Evolutionary conservation across 1,284 basidiomycete species (phyloP).

Genomic region (Puccinia polysora): DNA sequence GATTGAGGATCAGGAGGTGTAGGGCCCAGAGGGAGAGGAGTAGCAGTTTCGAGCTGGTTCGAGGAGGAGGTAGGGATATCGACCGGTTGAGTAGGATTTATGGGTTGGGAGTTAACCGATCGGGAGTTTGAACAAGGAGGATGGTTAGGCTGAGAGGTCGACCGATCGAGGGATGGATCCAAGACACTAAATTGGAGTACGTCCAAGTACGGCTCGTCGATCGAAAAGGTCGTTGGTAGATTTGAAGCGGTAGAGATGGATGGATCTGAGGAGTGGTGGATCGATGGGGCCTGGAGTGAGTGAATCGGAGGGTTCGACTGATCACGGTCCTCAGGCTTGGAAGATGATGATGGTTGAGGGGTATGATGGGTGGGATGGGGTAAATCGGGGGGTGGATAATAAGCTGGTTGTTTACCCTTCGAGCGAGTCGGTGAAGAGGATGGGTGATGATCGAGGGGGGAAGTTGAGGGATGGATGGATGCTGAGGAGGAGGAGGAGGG

Average conservation of each 20-base stretch:
- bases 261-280: not conserved
- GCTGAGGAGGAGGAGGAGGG: not conserved
- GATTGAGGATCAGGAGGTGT: not conserved
- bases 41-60: not conserved
- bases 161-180: not conserved
- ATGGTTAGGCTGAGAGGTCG: not conserved
- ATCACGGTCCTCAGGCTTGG: not conserved
- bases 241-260: not conserved
- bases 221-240: too few relatives aligned
- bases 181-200: too few relatives aligned
- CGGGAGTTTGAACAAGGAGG: not conserved
- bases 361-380: not conserved
- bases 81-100: constrained; percentile 3
- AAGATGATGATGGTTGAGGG: not conserved
- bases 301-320: too few relatives aligned
- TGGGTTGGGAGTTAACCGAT: not conserved
- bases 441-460: not conserved
- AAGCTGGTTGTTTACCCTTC: not conserved
- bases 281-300: not conserved
- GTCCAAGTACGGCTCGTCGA: too few relatives aligned
- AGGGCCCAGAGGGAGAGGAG: too few relatives aligned
- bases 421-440: not conserved
- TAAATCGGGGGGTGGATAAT: not conserved
- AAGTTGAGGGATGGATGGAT: not conserved
- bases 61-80: not conserved